Base-by-base conservation (phyloP, 768 basidiomycete genomes). In the Macrolepiota fuliginosa region DNA sequence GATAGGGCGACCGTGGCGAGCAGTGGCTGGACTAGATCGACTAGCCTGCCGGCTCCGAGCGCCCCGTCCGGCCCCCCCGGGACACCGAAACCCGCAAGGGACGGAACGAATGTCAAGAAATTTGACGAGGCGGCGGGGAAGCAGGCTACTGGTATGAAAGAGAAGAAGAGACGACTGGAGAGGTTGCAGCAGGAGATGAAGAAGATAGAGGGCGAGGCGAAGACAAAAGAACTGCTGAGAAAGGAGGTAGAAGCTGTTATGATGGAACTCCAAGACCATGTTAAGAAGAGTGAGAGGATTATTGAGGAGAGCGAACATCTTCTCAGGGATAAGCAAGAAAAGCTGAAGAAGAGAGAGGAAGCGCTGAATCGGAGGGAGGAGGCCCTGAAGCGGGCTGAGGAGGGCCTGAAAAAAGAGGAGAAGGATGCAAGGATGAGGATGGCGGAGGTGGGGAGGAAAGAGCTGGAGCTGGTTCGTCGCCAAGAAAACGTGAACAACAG, bases 1-100 rank as follows among this genome's bases (percentile, higher is more conserved):
- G 79, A 75, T 54, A 81, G 77, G 65, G 42, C 39, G 29, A 7
- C 29, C 3, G 29, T 32, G 3, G 3, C 29, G 3, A 32, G 29
- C 29, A 32, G 7, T 32, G 29, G 29, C 7, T 32, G 29, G 29
- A 32, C 3, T 7, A 32, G 29, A 3, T 32, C 29, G 7, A 32
- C 29, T 32, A 32, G 29, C 29, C 29, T 32, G 29, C 29, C 29
- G 29, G 29, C 29, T 32, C 29, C 29, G 29, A 32, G 7, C 7
- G 29, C 29, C 7, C 29, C 29, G 7, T 32, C 29, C 3, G 51
- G 40, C 11, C 50, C 9, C 9, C 39, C 36, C 0, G 19, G 40
- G 40, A n/a, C 24, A 53, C 70, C 76, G 17, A 19, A 19, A 3
- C 46, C 22, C 7, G 25, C 25, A 70, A 71, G 53, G 63, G 69